Evolutionary conservation across 208 protist genomes (phyloP), one percentile per base, ranked within the genome.

Genomic region (Acanthamoeba healyi): DNA sequence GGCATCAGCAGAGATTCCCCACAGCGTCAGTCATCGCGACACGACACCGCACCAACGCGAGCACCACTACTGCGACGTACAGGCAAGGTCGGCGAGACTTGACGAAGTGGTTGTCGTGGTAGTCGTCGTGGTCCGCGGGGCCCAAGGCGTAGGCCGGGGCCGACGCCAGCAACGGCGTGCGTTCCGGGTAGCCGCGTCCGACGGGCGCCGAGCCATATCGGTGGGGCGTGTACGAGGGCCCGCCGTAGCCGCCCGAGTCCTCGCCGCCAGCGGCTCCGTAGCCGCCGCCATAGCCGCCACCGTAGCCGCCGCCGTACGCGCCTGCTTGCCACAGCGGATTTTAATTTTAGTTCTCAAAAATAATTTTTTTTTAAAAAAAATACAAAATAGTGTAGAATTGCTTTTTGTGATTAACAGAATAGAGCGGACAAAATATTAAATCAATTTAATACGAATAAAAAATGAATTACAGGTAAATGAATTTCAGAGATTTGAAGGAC

Each of bases 201-300:
- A 29, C 32, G 15, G 65, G 65, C 9, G 65, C 65, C 34, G 65
- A 74, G n/a, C 15, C 65, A 17, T 74, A 74, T 2, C 65, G n/a
- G 65, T 74, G 65, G 32, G 65, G 65, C 65, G 65, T 74, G 65
- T 74, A 74, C n/a, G 65, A 19, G n/a, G 65, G 65, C 2, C 65
- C 65, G n/a, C 65, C 65, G 29, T 7, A 14, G 34, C n/a, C 6
- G 12, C 24, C 65, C 61, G 61, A 12, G 65, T 38, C n/a, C n/a
- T 38, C 32, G 65, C 65, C 32, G 10, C 12, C 32, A 10, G 65
- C 32, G 3, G 12, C 54, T 3, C 54, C 54, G 22, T 61, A 61
- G 15, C 54, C 54, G 7, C 54, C 54, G 24, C 54, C 54, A 22
- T 61, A 61, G 22, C 54, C 54, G 22, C 54, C 54, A 4, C 56